Evolutionary conservation across 2,329 filamentous ascomycete species (phyloP).

Genomic region (Fusarium buxicola): DNA sequence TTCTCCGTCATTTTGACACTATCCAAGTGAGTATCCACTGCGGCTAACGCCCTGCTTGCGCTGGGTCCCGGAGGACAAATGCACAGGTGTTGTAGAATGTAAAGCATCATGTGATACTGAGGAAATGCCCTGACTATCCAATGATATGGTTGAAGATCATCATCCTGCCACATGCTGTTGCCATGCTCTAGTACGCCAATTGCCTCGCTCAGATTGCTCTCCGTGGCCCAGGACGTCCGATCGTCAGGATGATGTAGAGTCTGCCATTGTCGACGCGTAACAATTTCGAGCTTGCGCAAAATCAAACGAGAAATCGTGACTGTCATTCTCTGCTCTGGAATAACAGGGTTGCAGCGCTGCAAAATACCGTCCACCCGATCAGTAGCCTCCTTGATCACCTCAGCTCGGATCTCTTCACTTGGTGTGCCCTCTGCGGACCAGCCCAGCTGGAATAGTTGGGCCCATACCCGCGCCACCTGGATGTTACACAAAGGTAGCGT

Average conservation of each 20-base stretch:
- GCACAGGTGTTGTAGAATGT: conserved; percentile 58
- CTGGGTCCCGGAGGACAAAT: conserved; percentile 50
- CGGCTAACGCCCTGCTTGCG: conserved; percentile 50
- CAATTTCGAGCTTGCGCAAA: conserved; percentile 57
- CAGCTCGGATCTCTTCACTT: conserved; percentile 51
- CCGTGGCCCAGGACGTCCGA: conserved; percentile 39
- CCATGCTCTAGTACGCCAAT: conserved; percentile 49
- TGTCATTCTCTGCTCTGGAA: conserved; percentile 57
- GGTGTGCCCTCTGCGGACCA: conserved; percentile 16
- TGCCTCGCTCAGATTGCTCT: conserved; percentile 51
- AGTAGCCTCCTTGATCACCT: conserved; percentile 49
- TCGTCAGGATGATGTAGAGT: conserved; percentile 40
- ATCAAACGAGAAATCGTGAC: conserved; percentile 46
- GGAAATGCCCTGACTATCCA: conserved; percentile 56
- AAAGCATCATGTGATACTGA: conserved; percentile 58
- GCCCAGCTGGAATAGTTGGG: conserved; percentile 39
- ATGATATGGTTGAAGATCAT: conserved; percentile 52
- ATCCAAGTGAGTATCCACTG: conserved; percentile 29
- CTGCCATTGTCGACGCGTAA: conserved; percentile 58
- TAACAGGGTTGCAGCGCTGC: conserved; percentile 62
- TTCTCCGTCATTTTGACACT: conserved; percentile 3
- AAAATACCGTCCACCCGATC: conserved; percentile 10
- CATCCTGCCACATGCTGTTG: conserved; percentile 48
- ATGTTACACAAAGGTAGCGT: conserved; percentile 66
- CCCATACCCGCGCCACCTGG: conserved; percentile 55